Evolutionary conservation across 2,329 filamentous ascomycete species (phyloP).

Genomic region (Chaetomium sp.): DNA sequence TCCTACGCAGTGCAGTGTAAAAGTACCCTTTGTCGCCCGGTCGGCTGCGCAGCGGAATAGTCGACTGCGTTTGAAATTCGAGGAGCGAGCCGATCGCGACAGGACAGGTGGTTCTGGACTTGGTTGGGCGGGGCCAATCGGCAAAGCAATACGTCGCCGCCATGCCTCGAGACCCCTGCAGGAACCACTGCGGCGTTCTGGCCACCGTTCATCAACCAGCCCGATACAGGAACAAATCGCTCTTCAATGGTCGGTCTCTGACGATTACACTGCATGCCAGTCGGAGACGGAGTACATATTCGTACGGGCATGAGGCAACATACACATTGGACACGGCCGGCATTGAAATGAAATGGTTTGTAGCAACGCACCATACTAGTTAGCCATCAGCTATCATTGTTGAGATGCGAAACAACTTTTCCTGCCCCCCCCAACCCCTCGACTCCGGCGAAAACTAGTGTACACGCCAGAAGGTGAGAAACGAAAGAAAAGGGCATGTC

Average conservation of each 20-base stretch:
- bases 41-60: not conserved
- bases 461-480: conserved; percentile 28
- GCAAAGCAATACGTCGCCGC: not conserved
- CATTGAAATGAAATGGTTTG: too few species aligned
- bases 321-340: too few species aligned
- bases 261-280: too few species aligned
- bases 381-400: not conserved
- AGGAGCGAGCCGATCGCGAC: not conserved
- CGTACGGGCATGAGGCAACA: too few species aligned
- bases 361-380: too few species aligned
- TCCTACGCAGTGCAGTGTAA: too few species aligned
- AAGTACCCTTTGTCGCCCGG: too few species aligned
- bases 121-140: conserved; percentile 9
- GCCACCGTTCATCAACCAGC: not conserved
- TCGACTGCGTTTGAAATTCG: not conserved
- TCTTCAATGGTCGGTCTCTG: too few species aligned
- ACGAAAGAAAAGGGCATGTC: conserved; percentile 14
- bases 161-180: conserved; percentile 9
- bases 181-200: conserved; percentile 1
- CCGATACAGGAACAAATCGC: too few species aligned
- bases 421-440: conserved; percentile 13
- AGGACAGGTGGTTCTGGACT: conserved; percentile 6
- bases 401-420: conserved; percentile 19
- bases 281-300: too few species aligned
- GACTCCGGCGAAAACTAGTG: conserved; percentile 19